phyloP scores from a whole-genome alignment of 352 stramenopile genomes.

The Phytopythium cucurbitacearum region DNA sequence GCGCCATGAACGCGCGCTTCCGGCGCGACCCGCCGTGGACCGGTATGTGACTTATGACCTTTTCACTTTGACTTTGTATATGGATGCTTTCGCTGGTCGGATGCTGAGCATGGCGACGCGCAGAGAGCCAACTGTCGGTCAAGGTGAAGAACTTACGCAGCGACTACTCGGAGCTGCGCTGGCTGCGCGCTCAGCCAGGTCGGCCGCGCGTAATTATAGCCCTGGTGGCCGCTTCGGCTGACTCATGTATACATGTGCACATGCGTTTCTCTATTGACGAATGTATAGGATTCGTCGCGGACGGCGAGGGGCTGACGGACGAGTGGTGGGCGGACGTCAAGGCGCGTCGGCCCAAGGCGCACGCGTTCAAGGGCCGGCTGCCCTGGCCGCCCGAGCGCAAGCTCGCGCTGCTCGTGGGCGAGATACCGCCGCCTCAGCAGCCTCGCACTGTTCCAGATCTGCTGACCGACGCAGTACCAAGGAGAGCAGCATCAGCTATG shows the following conservation, averaged over 20 bases:
- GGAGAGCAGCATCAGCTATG: too few species aligned
- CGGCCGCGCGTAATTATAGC: neutral
- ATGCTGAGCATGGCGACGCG: too few species aligned
- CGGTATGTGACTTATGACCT: slow-evolving; percentile 6
- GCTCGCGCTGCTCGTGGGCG: slow-evolving; percentile 43
- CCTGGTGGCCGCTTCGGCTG: neutral
- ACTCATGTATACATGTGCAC: neutral
- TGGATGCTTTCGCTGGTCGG: neutral
- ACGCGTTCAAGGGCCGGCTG: slow-evolving; percentile 54
- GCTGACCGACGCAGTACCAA: slow-evolving; percentile 4
- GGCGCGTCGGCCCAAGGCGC: slow-evolving; percentile 32
- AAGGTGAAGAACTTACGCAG: slow-evolving; percentile 68
- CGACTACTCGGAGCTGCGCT: slow-evolving; percentile 45
- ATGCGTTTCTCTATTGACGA: neutral
- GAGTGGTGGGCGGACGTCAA: slow-evolving; percentile 51
- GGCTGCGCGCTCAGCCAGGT: slow-evolving; percentile 38
- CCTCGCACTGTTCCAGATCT: slow-evolving; percentile 15
- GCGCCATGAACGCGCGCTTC: slow-evolving; percentile 37
- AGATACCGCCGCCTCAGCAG: slow-evolving; percentile 4
- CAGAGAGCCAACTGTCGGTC: slow-evolving; percentile 49
- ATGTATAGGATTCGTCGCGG: slow-evolving; percentile 21
- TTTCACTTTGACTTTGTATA: neutral
- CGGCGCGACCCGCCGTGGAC: slow-evolving; percentile 31
- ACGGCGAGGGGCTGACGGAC: slow-evolving; percentile 28
- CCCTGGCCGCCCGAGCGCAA: slow-evolving; percentile 42